phyloP scores from a whole-genome alignment of 192 early-diverging fungal species.

The Funneliformis mosseae region DNA sequence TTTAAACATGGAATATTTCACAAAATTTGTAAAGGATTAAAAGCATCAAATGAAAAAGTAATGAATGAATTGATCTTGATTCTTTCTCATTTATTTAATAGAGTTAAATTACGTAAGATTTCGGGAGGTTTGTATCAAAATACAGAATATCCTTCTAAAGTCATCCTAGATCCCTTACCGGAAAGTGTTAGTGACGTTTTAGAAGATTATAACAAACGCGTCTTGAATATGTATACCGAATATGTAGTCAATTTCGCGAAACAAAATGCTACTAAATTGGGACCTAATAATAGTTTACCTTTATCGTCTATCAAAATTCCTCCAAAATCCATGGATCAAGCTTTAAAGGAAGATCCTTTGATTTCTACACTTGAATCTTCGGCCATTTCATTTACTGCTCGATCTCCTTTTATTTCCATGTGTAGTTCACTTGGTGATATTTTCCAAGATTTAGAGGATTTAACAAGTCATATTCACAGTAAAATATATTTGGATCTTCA shows the following conservation, averaged over 20 bases:
- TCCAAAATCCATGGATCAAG: not conserved
- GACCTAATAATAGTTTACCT: constrained; percentile 3
- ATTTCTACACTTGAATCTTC: not conserved
- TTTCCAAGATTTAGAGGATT: constrained; percentile 15
- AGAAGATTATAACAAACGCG: constrained; percentile 15
- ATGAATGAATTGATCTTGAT: constrained; percentile 12
- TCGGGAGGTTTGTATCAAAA: too few species aligned
- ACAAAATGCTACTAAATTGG: not conserved
- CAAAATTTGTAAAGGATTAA: not conserved
- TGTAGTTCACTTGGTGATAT: constrained; percentile 16
- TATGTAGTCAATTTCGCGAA: constrained; percentile 21
- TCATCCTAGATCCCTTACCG: constrained; percentile 9
- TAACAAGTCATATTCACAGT: constrained; percentile 15
- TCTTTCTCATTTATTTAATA: constrained; percentile 26
- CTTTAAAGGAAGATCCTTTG: not conserved
- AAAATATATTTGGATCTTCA: constrained; percentile 19
- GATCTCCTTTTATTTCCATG: constrained; percentile 32
- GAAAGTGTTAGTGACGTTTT: not conserved
- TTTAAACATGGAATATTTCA: constrained; percentile 46
- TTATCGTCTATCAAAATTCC: constrained; percentile 14
- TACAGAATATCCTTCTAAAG: constrained; percentile 18
- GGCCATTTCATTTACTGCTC: constrained; percentile 5
- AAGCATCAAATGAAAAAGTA: not conserved
- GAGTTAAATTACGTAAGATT: constrained; percentile 5
- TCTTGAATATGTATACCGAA: constrained; percentile 28